Evolutionary conservation across 768 basidiomycete species (phyloP).

Genomic region (Ramaria sp.): DNA sequence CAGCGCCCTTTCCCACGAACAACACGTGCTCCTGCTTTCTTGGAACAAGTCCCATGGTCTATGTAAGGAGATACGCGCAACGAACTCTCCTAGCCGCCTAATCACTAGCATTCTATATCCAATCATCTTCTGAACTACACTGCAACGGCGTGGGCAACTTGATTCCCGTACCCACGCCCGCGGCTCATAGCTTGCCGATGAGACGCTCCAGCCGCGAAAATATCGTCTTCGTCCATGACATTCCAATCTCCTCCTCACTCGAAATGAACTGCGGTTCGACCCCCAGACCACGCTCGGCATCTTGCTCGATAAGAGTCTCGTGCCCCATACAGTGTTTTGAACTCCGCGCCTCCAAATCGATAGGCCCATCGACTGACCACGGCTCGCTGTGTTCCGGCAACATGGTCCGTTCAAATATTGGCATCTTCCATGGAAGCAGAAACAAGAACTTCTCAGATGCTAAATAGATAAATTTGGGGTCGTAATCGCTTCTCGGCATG

Average conservation of each 20-base stretch:
- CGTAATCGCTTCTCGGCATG: background rate
- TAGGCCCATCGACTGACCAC: conserved; percentile 23
- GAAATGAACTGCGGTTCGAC: background rate
- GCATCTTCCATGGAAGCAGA: conserved; percentile 9
- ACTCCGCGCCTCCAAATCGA: conserved; percentile 28
- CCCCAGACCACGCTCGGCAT: background rate
- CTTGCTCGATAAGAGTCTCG: background rate
- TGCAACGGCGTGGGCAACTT: no score
- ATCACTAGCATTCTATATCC: background rate
- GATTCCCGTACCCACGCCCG: background rate
- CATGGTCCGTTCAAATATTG: conserved; percentile 7
- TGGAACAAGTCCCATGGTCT: background rate
- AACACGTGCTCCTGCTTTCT: background rate
- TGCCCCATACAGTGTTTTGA: conserved; percentile 21
- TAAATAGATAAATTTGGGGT: background rate
- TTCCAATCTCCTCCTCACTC: background rate
- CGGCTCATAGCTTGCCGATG: background rate
- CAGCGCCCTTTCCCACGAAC: conserved; percentile 1
- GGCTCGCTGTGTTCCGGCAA: conserved; percentile 23
- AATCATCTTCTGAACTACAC: background rate
- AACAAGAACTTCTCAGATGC: background rate
- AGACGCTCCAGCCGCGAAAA: background rate
- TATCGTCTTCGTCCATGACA: background rate
- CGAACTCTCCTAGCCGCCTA: background rate
- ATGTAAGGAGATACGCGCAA: background rate